Evolutionary conservation across 2,329 filamentous ascomycete genomes (phyloP).

Genomic region (Sarocladiaceae sp.): DNA sequence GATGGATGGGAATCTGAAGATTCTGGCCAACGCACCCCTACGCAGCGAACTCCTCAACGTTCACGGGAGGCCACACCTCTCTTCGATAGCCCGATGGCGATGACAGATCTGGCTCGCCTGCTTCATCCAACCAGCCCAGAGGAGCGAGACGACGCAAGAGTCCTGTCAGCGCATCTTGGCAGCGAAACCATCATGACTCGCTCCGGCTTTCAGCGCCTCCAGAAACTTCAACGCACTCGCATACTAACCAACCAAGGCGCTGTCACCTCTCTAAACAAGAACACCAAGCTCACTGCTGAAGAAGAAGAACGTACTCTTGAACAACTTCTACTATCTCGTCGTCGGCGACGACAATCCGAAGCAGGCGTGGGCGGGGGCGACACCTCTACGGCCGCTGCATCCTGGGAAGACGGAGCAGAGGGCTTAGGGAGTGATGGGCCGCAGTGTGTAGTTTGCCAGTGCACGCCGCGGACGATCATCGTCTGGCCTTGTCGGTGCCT

Average conservation of each 20-base stretch:
- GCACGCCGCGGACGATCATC: slow-evolving; percentile 78
- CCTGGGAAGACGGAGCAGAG: slow-evolving; percentile 68
- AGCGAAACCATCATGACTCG: slow-evolving; percentile 74
- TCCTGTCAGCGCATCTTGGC: slow-evolving; percentile 75
- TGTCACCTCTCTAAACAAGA: slow-evolving; percentile 8
- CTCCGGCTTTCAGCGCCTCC: slow-evolving; percentile 65
- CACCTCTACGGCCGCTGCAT: slow-evolving; percentile 21
- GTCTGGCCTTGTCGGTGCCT: slow-evolving; percentile 96
- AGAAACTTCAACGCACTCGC: slow-evolving; percentile 65
- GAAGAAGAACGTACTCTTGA: slow-evolving; percentile 60
- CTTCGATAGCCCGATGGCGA: slow-evolving; percentile 59
- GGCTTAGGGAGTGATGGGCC: slow-evolving; percentile 69
- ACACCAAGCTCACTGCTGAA: slow-evolving; percentile 43
- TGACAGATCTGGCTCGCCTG: slow-evolving; percentile 69
- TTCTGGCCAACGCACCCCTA: slow-evolving; percentile 66
- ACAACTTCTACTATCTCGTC: slow-evolving; percentile 51
- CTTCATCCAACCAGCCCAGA: slow-evolving; percentile 76
- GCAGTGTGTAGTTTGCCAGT: slow-evolving; percentile 91
- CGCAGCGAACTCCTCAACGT: slow-evolving; percentile 51
- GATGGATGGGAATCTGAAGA: slow-evolving; percentile 44
- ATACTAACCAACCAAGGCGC: slow-evolving; percentile 36
- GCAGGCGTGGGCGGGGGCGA: slow-evolving; percentile 9
- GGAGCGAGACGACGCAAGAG: slow-evolving; percentile 74
- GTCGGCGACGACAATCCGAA: slow-evolving; percentile 27
- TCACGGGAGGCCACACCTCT: slow-evolving; percentile 53